Evolutionary conservation across 31 red algal species (phyloP).

Genomic region (Bonnemaisonia californica): DNA sequence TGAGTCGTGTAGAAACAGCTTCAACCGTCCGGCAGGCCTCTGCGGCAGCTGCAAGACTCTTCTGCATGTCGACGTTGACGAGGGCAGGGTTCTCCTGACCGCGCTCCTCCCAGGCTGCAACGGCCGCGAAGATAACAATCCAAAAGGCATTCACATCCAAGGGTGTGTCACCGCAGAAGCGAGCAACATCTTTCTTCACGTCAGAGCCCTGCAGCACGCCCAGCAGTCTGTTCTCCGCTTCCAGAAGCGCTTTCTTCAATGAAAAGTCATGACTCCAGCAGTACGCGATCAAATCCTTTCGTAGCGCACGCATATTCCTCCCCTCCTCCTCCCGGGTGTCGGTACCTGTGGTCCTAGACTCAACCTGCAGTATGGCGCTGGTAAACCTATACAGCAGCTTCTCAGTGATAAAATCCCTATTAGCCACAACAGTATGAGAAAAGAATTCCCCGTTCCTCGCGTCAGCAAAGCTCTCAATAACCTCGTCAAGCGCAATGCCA

Average conservation of each 20-base stretch:
- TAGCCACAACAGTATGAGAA: constrained; percentile 39
- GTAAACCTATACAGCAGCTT: constrained; percentile 64
- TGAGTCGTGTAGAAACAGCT: constrained; percentile 23
- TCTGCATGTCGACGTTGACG: constrained; percentile 73
- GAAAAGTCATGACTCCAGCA: constrained; percentile 61
- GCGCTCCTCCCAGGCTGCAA: constrained; percentile 79
- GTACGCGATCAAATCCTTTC: constrained; percentile 57
- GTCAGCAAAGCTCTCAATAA: constrained; percentile 56
- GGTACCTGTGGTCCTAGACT: constrained; percentile 13
- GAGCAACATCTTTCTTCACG: constrained; percentile 40
- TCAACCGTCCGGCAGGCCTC: constrained; percentile 35
- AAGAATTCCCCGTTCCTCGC: constrained; percentile 26
- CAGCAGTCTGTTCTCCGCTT: constrained; percentile 51
- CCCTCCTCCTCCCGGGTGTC: constrained; percentile 60
- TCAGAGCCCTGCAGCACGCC: constrained; percentile 41
- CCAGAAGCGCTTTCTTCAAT: constrained; percentile 41
- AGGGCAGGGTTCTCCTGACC: constrained; percentile 57
- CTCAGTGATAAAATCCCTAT: constrained; percentile 56
- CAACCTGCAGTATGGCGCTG: constrained; percentile 73
- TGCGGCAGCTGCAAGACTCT: constrained; percentile 26
- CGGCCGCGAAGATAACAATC: constrained; percentile 75
- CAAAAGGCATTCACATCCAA: constrained; percentile 66
- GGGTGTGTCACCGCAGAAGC: constrained; percentile 34
- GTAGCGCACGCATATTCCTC: constrained; percentile 51
- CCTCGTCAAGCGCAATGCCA: constrained; percentile 25